Conservation (phyloP, 2,329 filamentous ascomycete genomes). For the Cytospora paraplurivora region DNA sequence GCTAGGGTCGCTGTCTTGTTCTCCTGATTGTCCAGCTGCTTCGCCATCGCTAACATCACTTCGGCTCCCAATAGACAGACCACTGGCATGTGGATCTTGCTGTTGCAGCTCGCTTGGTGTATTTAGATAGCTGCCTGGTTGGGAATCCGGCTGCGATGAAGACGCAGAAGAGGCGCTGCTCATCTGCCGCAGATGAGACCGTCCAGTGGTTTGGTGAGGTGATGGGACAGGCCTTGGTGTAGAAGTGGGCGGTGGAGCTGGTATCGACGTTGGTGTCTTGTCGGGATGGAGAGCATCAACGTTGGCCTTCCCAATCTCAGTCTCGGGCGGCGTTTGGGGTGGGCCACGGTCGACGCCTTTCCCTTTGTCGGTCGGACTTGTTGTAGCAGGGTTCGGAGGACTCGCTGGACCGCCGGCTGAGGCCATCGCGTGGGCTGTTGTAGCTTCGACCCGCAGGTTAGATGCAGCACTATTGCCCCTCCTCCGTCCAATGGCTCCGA, state of each 20-base stretch:
- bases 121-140: slow-evolving; percentile 53
- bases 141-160: slow-evolving; percentile 74
- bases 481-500: slow-evolving; percentile 57
- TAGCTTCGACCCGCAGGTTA: slow-evolving; percentile 60
- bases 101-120: slow-evolving; percentile 38
- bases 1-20: slow-evolving; percentile 52
- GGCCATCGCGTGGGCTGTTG: slow-evolving; percentile 48
- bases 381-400: slow-evolving; percentile 30
- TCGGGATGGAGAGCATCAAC: slow-evolving; percentile 33
- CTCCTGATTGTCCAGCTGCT: slow-evolving; percentile 34
- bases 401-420: slow-evolving; percentile 40
- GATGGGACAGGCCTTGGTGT: slow-evolving; percentile 49
- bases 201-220: slow-evolving; percentile 56
- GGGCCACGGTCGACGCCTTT: slow-evolving; percentile 66
- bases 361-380: slow-evolving; percentile 55
- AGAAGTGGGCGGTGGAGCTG: slow-evolving; percentile 37
- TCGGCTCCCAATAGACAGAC: slow-evolving; percentile 51
- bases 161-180: slow-evolving; percentile 84
- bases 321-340: slow-evolving; percentile 33
- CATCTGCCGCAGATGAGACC: slow-evolving; percentile 77
- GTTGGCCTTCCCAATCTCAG: slow-evolving; percentile 26
- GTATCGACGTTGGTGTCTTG: slow-evolving; percentile 27
- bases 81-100: slow-evolving; percentile 56
- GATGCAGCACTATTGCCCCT: slow-evolving; percentile 63
- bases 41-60: slow-evolving; percentile 43